phyloP scores from a whole-genome alignment of 352 stramenopile species.

The Phytophthora sansomeana region DNA sequence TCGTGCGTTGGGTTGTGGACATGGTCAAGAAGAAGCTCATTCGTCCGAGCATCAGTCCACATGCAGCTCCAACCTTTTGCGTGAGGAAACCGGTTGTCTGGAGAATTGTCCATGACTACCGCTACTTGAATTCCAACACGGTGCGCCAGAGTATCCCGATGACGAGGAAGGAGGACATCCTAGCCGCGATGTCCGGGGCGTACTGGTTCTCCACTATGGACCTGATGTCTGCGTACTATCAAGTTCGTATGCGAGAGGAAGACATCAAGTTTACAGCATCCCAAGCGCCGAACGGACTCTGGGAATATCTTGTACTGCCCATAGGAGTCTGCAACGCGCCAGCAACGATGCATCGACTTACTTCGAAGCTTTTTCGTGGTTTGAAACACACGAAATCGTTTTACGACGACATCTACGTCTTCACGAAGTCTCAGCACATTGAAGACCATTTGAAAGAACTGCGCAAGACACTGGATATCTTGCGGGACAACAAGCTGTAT shows the following conservation, averaged over 20 bases:
- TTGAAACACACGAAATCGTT: conserved; percentile 11
- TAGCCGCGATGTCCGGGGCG: conserved; percentile 20
- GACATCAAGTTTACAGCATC: conserved; percentile 33
- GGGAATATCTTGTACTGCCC: conserved; percentile 7
- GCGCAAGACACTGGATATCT: too few relatives aligned
- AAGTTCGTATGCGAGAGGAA: conserved; percentile 31
- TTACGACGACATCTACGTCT: too few relatives aligned
- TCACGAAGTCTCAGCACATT: too few relatives aligned
- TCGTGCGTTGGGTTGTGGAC: conserved; percentile 1
- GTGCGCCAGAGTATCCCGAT: conserved; percentile 20
- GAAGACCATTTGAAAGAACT: too few relatives aligned
- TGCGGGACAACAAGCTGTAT: too few relatives aligned
- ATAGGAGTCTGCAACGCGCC: conserved; percentile 6
- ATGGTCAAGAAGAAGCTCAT: conserved; percentile 20
- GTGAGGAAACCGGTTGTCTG: conserved; percentile 27
- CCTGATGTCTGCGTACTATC: conserved; percentile 28
- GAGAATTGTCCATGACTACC: conserved; percentile 37
- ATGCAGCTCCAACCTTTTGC: conserved; percentile 21
- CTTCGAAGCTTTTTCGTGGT: conserved; percentile 6
- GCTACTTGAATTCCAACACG: conserved; percentile 10
- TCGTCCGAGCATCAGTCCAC: conserved; percentile 11
- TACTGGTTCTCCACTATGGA: conserved; percentile 32
- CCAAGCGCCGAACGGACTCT: conserved; percentile 12
- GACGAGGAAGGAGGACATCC: conserved; percentile 27
- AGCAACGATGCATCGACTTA: conserved; percentile 9